Conservation (phyloP, 2,329 filamentous ascomycete genomes). For the Metarhizium rileyi region DNA sequence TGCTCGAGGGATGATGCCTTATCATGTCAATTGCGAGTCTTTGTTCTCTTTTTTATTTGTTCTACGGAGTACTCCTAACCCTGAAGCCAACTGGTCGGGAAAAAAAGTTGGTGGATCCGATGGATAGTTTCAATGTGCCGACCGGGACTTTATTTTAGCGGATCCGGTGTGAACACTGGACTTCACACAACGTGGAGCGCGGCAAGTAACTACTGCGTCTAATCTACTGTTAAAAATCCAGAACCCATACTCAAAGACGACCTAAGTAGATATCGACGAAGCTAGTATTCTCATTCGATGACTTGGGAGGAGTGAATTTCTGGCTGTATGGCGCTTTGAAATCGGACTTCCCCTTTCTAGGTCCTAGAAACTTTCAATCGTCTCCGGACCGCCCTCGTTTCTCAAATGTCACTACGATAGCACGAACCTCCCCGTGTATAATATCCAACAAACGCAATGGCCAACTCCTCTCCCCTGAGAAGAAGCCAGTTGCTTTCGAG, state of each 20-base stretch:
- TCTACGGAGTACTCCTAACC: no score
- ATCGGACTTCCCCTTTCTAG: background rate
- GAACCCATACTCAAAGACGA: no score
- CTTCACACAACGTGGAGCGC: no score
- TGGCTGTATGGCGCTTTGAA: background rate
- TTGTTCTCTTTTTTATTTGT: no score
- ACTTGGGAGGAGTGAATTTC: background rate
- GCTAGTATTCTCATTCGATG: no score
- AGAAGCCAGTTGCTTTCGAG: constrained; percentile 30
- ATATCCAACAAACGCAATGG: constrained; percentile 23
- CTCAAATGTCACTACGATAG: constrained; percentile 1
- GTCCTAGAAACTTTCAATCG: background rate
- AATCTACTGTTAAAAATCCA: no score
- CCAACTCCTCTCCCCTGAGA: constrained; percentile 32
- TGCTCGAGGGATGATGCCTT: no score
- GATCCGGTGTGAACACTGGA: background rate
- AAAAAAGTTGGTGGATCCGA: no score
- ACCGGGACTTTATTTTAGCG: background rate
- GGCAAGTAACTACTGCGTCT: no score
- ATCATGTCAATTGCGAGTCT: no score
- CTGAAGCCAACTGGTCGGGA: background rate
- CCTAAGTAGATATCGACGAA: no score
- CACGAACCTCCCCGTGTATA: background rate
- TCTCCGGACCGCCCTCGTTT: background rate
- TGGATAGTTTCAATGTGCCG: no score